These are phyloP conservation scores for Streptanthus diversifolius DNA, from an alignment of 345 rosid genomes.

Conservation along the genomic window DNA sequence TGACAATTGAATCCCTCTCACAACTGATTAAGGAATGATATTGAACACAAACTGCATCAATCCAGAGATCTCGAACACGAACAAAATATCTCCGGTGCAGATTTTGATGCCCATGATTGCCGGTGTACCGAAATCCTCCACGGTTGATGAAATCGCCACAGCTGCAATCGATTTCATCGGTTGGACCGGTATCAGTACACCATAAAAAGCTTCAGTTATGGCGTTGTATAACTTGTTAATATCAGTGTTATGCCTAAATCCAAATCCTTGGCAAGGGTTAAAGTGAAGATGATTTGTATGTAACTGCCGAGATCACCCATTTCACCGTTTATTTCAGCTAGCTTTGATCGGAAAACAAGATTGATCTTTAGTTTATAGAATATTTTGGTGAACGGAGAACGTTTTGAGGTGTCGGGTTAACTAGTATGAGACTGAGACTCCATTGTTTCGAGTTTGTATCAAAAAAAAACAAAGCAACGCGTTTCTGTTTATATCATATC, in stretches of 20 bases:
- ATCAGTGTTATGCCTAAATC: conserved; percentile 75
- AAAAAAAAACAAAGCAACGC: too few relatives aligned
- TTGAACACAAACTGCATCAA: conserved; percentile 69
- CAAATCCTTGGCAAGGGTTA: conserved; percentile 72
- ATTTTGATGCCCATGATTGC: conserved; percentile 81
- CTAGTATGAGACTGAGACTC: conserved; percentile 29
- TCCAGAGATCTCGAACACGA: conserved; percentile 64
- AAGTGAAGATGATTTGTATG: conserved; percentile 76
- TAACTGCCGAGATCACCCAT: conserved; percentile 90
- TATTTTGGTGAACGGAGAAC: conserved; percentile 21
- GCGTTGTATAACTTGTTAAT: conserved; percentile 74
- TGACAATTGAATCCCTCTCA: conserved; percentile 80
- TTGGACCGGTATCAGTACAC: conserved; percentile 94
- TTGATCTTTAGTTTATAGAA: conserved; percentile 43
- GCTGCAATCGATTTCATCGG: conserved; percentile 90
- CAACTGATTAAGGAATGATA: conserved; percentile 62
- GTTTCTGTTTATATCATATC: too few relatives aligned
- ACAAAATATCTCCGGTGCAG: conserved; percentile 59
- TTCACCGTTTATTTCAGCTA: conserved; percentile 75
- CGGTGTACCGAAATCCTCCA: conserved; percentile 55
- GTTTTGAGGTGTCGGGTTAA: conserved; percentile 10
- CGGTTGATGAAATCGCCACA: conserved; percentile 50
- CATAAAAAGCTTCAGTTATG: conserved; percentile 66
- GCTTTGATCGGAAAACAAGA: conserved; percentile 51
- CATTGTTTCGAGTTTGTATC: too few relatives aligned